A percentile compares a stretch with the other conserved stretches of the same genome.
phyloP scores from a whole-genome alignment of 2,329 filamentous ascomycete genomes.

The Fusarium chlamydosporum region DNA sequence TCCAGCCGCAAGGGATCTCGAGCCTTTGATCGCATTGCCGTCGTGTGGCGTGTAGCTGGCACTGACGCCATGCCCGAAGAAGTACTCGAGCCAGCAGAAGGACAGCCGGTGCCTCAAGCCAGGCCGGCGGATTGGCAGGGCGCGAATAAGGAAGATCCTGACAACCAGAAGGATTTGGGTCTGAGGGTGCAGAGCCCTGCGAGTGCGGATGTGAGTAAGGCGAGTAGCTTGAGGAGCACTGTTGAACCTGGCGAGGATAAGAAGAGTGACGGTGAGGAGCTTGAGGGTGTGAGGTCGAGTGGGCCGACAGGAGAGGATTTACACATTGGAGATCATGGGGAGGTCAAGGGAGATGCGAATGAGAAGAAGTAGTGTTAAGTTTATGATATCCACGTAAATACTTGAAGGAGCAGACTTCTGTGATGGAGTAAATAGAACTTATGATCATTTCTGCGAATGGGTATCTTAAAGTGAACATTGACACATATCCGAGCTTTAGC shows the following conservation, averaged over 20 bases:
- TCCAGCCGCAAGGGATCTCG: conserved; percentile 84
- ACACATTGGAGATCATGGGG: conserved; percentile 26
- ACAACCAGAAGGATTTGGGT: conserved; percentile 74
- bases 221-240: conserved; percentile 74
- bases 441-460: conserved; percentile 13
- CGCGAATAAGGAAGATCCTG: conserved; percentile 58
- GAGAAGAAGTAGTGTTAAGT: conserved; percentile 2
- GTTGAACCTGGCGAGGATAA: conserved; percentile 24
- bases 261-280: conserved; percentile 42
- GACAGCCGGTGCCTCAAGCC: conserved; percentile 78
- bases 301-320: conserved; percentile 57
- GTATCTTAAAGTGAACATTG: conserved; percentile 30
- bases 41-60: conserved; percentile 79
- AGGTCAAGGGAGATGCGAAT: conserved; percentile 1
- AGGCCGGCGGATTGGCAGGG: conserved; percentile 82
- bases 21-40: conserved; percentile 84
- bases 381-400: conserved; percentile 28
- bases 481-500: conserved; percentile 39
- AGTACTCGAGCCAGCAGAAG: conserved; percentile 73
- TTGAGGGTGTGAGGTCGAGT: conserved; percentile 56
- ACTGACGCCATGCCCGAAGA: conserved; percentile 49
- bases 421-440: not conserved
- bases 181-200: conserved; percentile 74
- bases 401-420: not conserved
- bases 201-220: conserved; percentile 77